These are phyloP conservation scores for Helianthus tuberosus DNA, from an alignment of 129 eudicot genomes.

Conservation along the genomic window DNA sequence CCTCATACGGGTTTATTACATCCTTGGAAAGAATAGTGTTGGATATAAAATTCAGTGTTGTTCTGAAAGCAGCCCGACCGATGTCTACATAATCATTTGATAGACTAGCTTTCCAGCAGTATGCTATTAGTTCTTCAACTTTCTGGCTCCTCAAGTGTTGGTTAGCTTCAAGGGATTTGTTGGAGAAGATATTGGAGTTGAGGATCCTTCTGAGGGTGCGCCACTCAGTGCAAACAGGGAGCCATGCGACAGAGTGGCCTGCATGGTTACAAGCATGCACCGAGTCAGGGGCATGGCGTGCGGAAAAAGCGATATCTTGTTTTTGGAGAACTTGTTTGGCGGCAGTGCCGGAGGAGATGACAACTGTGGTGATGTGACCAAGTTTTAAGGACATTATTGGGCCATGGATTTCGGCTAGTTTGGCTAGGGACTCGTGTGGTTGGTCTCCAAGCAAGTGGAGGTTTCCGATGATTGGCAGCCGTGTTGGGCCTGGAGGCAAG, in stretches of 20 bases:
- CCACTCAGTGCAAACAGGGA: slow-evolving; percentile 30
- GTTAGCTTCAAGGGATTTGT: slow-evolving; percentile 23
- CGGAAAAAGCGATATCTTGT: slow-evolving; percentile 59
- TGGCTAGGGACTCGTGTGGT: too few relatives aligned
- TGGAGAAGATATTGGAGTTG: slow-evolving; percentile 26
- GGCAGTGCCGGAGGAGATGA: too few relatives aligned
- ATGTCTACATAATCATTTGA: slow-evolving; percentile 41
- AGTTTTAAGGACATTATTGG: too few relatives aligned
- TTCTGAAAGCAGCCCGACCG: slow-evolving; percentile 56
- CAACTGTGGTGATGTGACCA: too few relatives aligned
- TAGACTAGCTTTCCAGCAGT: slow-evolving; percentile 22
- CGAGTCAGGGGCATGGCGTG: slow-evolving; percentile 51
- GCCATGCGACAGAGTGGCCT: slow-evolving; percentile 32
- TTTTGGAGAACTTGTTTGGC: slow-evolving; percentile 46
- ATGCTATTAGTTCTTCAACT: background rate
- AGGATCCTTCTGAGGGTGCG: slow-evolving; percentile 18
- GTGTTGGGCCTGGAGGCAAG: too few relatives aligned
- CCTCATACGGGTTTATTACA: too few relatives aligned
- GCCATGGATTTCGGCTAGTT: too few relatives aligned
- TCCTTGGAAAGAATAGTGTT: too few relatives aligned
- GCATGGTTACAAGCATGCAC: slow-evolving; percentile 46
- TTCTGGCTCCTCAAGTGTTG: slow-evolving; percentile 25
- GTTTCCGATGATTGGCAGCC: too few relatives aligned
- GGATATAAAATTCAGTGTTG: too few relatives aligned
- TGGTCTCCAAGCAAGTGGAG: too few relatives aligned